These are phyloP conservation scores for Hansenula lynferdii DNA, from an alignment of 1,139 yeast genomes.

Conservation along the genomic window DNA sequence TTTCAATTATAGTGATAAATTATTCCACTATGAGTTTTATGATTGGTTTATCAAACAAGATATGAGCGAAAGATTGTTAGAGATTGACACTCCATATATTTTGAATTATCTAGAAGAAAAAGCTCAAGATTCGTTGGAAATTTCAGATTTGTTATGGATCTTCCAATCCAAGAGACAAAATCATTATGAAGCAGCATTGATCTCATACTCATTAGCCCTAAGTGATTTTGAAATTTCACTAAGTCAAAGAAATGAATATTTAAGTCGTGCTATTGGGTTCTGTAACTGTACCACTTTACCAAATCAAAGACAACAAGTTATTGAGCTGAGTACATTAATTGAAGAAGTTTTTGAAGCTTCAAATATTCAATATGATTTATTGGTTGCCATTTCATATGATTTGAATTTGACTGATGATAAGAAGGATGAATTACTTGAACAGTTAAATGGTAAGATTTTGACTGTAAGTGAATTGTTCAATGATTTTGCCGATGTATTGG, in stretches of 20 bases:
- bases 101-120: conserved; percentile 74
- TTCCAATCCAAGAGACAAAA: conserved; percentile 82
- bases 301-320: conserved; percentile 68
- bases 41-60: conserved; percentile 89
- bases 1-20: conserved; percentile 67
- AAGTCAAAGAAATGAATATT: conserved; percentile 75
- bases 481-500: conserved; percentile 81
- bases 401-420: conserved; percentile 42
- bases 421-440: conserved; percentile 41
- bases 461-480: conserved; percentile 79
- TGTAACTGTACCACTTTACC: conserved; percentile 85
- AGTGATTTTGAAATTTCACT: conserved; percentile 69
- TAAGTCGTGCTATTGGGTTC: conserved; percentile 91
- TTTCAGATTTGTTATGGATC: conserved; percentile 84
- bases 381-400: conserved; percentile 57
- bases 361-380: conserved; percentile 78
- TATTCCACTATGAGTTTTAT: conserved; percentile 86
- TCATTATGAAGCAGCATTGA: conserved; percentile 78
- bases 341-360: conserved; percentile 87
- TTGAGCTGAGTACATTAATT: conserved; percentile 62
- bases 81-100: conserved; percentile 76
- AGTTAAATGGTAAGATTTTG: conserved; percentile 60
- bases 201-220: conserved; percentile 67
- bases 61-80: conserved; percentile 69
- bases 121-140: conserved; percentile 58